Conservation (phyloP, 495 filamentous ascomycete genomes). For the Penicillium flavigenum region DNA sequence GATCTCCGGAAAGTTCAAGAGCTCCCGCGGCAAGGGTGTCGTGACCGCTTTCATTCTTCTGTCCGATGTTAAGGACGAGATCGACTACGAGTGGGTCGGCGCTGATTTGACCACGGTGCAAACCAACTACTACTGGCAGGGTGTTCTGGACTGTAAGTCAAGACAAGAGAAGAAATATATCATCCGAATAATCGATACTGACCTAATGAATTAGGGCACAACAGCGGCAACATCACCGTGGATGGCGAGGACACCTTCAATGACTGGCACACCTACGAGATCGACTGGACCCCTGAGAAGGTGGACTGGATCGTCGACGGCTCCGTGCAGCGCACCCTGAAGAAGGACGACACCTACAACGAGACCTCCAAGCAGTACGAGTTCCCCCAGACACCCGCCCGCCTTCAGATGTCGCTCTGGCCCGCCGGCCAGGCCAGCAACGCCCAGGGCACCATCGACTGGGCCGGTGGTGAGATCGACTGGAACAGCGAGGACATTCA, state of each 20-base stretch:
- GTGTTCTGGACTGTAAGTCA: constrained; percentile 82
- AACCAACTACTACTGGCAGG: constrained; percentile 97
- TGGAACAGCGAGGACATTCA: constrained; percentile 84
- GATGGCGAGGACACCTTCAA: constrained; percentile 66
- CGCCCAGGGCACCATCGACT: constrained; percentile 79
- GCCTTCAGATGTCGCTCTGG: constrained; percentile 94
- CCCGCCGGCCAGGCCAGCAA: constrained; percentile 82
- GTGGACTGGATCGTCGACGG: constrained; percentile 88
- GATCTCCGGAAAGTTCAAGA: constrained; percentile 82
- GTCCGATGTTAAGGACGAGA: constrained; percentile 94
- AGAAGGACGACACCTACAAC: constrained; percentile 81
- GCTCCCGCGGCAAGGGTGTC: constrained; percentile 79
- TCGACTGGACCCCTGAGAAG: constrained; percentile 85
- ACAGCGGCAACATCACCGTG: constrained; percentile 67
- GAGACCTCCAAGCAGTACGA: constrained; percentile 75
- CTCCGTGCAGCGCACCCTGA: constrained; percentile 65
- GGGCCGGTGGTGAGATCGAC: constrained; percentile 87
- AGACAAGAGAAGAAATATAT: neutral
- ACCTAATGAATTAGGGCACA: constrained; percentile 54
- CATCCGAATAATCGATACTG: constrained; percentile 1
- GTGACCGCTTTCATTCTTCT: constrained; percentile 95
- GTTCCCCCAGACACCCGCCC: constrained; percentile 91
- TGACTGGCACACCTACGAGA: constrained; percentile 86
- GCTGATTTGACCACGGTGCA: constrained; percentile 73
- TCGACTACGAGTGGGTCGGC: constrained; percentile 95